These are phyloP conservation scores for Naganishia sp. DNA, from an alignment of 1,284 basidiomycete species.

Conservation along the genomic window DNA sequence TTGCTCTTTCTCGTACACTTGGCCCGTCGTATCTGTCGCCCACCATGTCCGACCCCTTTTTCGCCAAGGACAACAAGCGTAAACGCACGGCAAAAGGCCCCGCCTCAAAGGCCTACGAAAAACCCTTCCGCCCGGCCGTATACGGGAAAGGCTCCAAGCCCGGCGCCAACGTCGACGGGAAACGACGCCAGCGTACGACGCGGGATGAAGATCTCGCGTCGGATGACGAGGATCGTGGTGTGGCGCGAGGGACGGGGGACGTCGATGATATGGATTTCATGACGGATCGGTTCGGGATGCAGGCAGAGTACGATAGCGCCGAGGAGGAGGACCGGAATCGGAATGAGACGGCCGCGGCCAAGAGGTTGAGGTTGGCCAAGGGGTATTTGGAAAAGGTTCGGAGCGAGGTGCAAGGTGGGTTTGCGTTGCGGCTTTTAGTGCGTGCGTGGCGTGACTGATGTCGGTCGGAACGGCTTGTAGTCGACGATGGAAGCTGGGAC, in stretches of 20 bases:
- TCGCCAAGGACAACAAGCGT: constrained; percentile 66
- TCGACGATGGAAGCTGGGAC: constrained; percentile 76
- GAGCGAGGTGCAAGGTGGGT: constrained; percentile 72
- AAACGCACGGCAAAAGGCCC: constrained; percentile 62
- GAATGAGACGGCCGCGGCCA: constrained; percentile 91
- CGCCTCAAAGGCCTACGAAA: constrained; percentile 43
- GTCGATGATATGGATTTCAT: constrained; percentile 76
- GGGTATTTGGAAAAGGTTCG: constrained; percentile 80
- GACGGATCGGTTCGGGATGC: constrained; percentile 60
- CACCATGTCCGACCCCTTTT: constrained; percentile 65
- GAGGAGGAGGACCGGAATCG: constrained; percentile 68
- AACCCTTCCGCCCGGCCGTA: constrained; percentile 39
- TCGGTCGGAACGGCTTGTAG: background rate
- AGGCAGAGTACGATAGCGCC: constrained; percentile 57
- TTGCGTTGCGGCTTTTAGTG: background rate
- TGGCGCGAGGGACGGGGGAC: constrained; percentile 52
- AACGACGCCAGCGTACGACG: background rate
- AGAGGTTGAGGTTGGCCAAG: constrained; percentile 84
- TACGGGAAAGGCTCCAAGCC: constrained; percentile 39
- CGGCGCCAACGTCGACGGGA: constrained; percentile 33
- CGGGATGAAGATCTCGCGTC: constrained; percentile 66
- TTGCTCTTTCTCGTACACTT: background rate
- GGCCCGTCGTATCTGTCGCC: background rate
- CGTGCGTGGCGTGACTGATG: constrained; percentile 4
- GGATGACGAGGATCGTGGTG: constrained; percentile 61